Base-by-base conservation (phyloP, 2,329 filamentous ascomycete species). In the Microsporum canis region DNA sequence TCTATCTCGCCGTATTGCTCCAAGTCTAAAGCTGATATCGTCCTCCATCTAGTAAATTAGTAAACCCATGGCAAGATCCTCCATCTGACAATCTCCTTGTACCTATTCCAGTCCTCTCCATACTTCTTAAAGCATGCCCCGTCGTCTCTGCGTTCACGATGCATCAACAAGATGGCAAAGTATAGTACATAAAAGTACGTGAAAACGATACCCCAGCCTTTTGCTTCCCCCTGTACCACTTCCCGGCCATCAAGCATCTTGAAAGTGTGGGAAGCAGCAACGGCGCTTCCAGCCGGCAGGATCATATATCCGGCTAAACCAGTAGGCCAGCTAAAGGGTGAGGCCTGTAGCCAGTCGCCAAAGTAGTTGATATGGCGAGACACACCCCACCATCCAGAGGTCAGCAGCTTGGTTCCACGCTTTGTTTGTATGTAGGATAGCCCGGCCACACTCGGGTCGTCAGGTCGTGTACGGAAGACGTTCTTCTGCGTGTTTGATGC, bases 401-500 rank as follows among this genome's bases (percentile, higher is more conserved):
- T 64, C 27, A 65, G 59, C 17, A 65, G 57, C 14, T 33, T 62
- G 6, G 63, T 62, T 10, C 63, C 63, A 23, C 60, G 41, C 27
- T 62, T 62, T 5, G 92, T 97, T 77, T 94, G 80, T 63, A 97
- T 91, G 74, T 88, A 95, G 71, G 88, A 84, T 67, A 96, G 84
- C 70, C 96, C 87, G 47, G 84, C 81, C 61, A 96, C 84, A 36
- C 81, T 80, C 0, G 91, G 88, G 70, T 96, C 89, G 36, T 86
- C 79, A 33, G 91, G 91, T 73, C 96, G 84, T 39, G 84, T 95
- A 62, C 94, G 86, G 84, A 97, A 97, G 29, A 83, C 82, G 76
- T 96, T 95, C 84, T 97, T 97, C 77, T 96, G 86, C 74, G 84
- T 89, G 80, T 97, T 97, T 71, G 89, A 85, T n/a, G 87, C 81